A percentile compares a stretch with the other conserved stretches of the same genome.
phyloP scores from a whole-genome alignment of 2,329 filamentous ascomycete genomes.

The Calonectria honghensis region DNA sequence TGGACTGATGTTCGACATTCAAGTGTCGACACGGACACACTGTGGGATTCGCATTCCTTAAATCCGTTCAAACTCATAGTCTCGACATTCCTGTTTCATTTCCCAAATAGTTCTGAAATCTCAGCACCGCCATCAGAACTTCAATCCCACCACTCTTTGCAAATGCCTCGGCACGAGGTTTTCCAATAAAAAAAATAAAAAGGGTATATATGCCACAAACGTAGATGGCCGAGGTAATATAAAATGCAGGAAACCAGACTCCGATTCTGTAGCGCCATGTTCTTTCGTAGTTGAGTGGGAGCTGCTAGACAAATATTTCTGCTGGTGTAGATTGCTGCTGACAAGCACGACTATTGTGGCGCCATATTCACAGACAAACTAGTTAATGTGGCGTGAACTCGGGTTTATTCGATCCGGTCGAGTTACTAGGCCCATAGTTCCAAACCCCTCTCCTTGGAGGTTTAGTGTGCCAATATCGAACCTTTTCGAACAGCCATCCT shows the following conservation, averaged over 20 bases:
- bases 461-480: constrained; percentile 75
- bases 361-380: constrained; percentile 17
- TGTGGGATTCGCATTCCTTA: neutral
- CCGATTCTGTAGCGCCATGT: constrained; percentile 8
- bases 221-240: constrained; percentile 7
- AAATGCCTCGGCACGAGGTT: neutral
- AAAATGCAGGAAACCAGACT: constrained; percentile 4
- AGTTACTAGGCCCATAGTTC: constrained; percentile 46
- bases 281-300: constrained; percentile 12
- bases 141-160: constrained; percentile 9
- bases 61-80: neutral
- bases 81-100: neutral
- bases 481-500: constrained; percentile 83
- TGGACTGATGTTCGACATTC: no score
- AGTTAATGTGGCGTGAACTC: constrained; percentile 47
- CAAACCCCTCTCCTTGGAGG: constrained; percentile 60
- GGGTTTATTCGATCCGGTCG: constrained; percentile 44
- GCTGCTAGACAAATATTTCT: neutral
- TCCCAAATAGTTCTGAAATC: constrained; percentile 9
- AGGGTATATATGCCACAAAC: constrained; percentile 21
- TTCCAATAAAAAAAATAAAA: constrained; percentile 7
- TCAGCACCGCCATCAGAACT: constrained; percentile 3
- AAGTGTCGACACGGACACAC: neutral
- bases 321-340: neutral
- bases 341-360: neutral